Conservation (phyloP, 305 asterid species). For the Fraxinus paxiana region DNA sequence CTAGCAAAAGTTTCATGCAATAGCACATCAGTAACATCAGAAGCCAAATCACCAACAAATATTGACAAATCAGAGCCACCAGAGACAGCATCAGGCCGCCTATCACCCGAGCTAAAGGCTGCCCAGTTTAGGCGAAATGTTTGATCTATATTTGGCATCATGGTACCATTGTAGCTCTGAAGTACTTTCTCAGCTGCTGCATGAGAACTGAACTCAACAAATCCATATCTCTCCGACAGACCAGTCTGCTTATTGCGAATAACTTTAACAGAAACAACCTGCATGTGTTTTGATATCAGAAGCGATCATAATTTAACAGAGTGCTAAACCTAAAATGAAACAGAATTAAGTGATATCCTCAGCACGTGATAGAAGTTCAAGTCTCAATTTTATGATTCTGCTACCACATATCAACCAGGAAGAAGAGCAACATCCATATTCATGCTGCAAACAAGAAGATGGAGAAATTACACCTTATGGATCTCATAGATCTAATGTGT, state of each 20-base stretch:
- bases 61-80: constrained; percentile 31
- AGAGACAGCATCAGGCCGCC: constrained; percentile 52
- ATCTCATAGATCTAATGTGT: background rate
- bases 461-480: background rate
- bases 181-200: constrained; percentile 78
- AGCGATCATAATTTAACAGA: background rate
- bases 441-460: background rate
- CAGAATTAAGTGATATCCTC: background rate
- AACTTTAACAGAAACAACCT: constrained; percentile 80
- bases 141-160: constrained; percentile 57
- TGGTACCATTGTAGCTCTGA: constrained; percentile 63
- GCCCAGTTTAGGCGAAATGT: constrained; percentile 78
- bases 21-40: constrained; percentile 51
- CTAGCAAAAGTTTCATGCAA: constrained; percentile 76
- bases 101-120: constrained; percentile 60
- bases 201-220: constrained; percentile 76
- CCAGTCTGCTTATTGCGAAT: constrained; percentile 99
- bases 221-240: constrained; percentile 91
- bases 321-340: constrained; percentile 1
- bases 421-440: background rate
- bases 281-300: constrained; percentile 12
- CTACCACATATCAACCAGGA: background rate
- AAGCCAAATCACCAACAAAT: constrained; percentile 56
- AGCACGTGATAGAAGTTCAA: background rate
- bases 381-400: background rate